Conservation (phyloP, 148 eudicot species). For the Fagopyrum homotropicum region DNA sequence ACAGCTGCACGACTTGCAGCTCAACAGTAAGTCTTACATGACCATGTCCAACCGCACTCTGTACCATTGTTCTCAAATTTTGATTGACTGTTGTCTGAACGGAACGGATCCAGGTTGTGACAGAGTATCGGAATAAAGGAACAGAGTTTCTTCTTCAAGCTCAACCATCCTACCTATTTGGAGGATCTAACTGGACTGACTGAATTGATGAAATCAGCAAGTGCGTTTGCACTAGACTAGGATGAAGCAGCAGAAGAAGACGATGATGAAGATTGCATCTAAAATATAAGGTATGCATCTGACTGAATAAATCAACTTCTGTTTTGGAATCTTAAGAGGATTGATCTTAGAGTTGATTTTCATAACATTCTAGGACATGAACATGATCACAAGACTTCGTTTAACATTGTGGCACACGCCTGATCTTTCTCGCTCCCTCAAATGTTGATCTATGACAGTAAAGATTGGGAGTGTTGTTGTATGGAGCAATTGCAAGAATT, state of each 20-base stretch:
- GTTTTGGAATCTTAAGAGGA: not conserved
- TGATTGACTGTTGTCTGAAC: not conserved
- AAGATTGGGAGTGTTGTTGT: not conserved
- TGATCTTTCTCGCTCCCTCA: not conserved
- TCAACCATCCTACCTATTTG: slow-evolving; percentile 87
- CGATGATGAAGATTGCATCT: slow-evolving; percentile 37
- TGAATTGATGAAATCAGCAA: slow-evolving; percentile 66
- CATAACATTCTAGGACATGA: not conserved
- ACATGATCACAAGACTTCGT: not conserved
- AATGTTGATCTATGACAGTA: not conserved
- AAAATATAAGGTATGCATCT: slow-evolving; percentile 34
- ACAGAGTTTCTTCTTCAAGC: slow-evolving; percentile 78
- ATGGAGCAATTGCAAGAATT: too few relatives aligned
- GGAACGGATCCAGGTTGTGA: slow-evolving; percentile 56
- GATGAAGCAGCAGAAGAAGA: slow-evolving; percentile 48
- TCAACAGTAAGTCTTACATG: slow-evolving; percentile 43
- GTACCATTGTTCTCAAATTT: too few relatives aligned
- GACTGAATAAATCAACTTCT: not conserved
- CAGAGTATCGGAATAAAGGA: slow-evolving; percentile 58
- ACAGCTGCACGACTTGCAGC: slow-evolving; percentile 87
- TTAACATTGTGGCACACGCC: not conserved
- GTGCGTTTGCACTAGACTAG: slow-evolving; percentile 58
- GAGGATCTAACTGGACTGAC: slow-evolving; percentile 94
- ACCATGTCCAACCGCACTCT: too few relatives aligned
- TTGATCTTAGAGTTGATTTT: slow-evolving; percentile 2